These are phyloP conservation scores for Golubevia sp. DNA, from an alignment of 1,284 basidiomycete genomes.

Conservation along the genomic window DNA sequence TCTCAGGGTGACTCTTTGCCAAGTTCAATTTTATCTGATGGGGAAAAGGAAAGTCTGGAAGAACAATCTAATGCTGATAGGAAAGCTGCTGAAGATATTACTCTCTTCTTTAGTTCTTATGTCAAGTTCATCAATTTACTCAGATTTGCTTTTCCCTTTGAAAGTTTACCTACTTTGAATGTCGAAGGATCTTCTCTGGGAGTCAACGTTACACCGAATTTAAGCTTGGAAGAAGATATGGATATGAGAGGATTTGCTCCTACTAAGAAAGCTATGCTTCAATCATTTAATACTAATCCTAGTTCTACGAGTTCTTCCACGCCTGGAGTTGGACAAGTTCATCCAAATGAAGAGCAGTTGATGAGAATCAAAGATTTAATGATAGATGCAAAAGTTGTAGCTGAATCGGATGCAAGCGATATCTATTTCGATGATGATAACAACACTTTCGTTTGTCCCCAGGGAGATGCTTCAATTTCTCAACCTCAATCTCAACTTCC, in stretches of 20 bases:
- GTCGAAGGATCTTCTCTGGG: slow-evolving; percentile 61
- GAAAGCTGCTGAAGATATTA: not conserved
- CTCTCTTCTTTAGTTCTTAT: slow-evolving; percentile 62
- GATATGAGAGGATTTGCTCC: slow-evolving; percentile 89
- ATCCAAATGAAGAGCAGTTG: slow-evolving; percentile 91
- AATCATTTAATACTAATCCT: slow-evolving; percentile 11
- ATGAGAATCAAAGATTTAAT: slow-evolving; percentile 89
- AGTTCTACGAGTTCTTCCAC: not conserved
- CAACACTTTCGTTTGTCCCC: slow-evolving; percentile 26
- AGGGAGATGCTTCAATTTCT: not conserved
- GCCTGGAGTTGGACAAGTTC: slow-evolving; percentile 54
- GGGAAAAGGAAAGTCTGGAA: not conserved
- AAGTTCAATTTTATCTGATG: not conserved
- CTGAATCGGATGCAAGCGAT: slow-evolving; percentile 64
- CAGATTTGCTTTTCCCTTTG: slow-evolving; percentile 72
- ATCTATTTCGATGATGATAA: slow-evolving; percentile 41
- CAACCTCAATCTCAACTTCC: not conserved
- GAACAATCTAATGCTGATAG: slow-evolving; percentile 3
- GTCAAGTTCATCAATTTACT: slow-evolving; percentile 73
- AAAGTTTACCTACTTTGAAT: slow-evolving; percentile 67
- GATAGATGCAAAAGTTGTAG: slow-evolving; percentile 73
- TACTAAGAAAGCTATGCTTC: slow-evolving; percentile 67
- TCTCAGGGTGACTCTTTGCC: too few relatives aligned
- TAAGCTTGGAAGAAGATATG: slow-evolving; percentile 84
- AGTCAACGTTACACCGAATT: slow-evolving; percentile 35